Percentiles rank a stretch among this genome's conserved stretches.
These are phyloP conservation scores for Pseudozyma tsukubaensis DNA, from an alignment of 1,284 basidiomycete species.

Conservation along the genomic window DNA sequence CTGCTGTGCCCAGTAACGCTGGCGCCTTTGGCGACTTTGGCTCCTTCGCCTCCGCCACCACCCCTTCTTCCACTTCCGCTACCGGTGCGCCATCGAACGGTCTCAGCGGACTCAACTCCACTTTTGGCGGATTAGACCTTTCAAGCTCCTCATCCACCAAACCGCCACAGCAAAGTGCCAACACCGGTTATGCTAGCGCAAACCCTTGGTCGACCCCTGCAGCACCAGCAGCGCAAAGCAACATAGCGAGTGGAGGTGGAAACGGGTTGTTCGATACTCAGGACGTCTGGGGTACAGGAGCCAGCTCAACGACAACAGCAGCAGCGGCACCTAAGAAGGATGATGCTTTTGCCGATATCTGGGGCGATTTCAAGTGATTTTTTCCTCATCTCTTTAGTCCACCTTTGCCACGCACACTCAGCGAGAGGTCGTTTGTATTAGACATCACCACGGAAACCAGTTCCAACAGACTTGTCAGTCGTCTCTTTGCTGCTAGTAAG, in stretches of 20 bases:
- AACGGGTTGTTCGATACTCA: slow-evolving; percentile 53
- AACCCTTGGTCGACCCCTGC: slow-evolving; percentile 26
- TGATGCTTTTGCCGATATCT: slow-evolving; percentile 68
- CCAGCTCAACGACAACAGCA: slow-evolving; percentile 1
- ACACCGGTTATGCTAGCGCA: background rate
- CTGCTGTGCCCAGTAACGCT: background rate
- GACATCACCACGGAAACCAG: background rate
- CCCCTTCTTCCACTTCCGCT: background rate
- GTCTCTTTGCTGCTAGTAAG: too few species aligned
- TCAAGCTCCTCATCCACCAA: slow-evolving; percentile 2
- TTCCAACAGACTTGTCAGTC: too few species aligned
- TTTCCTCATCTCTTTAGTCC: too few species aligned
- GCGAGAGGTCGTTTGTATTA: background rate
- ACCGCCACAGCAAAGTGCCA: background rate
- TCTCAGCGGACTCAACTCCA: slow-evolving; percentile 6
- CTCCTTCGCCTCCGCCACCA: slow-evolving; percentile 17
- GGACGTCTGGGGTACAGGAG: slow-evolving; percentile 54
- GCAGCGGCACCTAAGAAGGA: slow-evolving; percentile 41
- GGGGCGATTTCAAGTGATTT: slow-evolving; percentile 64
- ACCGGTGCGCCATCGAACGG: background rate
- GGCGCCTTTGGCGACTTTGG: slow-evolving; percentile 35
- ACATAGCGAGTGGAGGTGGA: slow-evolving; percentile 2
- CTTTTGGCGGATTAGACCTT: slow-evolving; percentile 33
- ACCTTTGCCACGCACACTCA: background rate
- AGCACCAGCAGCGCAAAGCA: background rate